These are phyloP conservation scores for Calonectria leucothoes DNA, from an alignment of 2,329 filamentous ascomycete species.

Conservation along the genomic window DNA sequence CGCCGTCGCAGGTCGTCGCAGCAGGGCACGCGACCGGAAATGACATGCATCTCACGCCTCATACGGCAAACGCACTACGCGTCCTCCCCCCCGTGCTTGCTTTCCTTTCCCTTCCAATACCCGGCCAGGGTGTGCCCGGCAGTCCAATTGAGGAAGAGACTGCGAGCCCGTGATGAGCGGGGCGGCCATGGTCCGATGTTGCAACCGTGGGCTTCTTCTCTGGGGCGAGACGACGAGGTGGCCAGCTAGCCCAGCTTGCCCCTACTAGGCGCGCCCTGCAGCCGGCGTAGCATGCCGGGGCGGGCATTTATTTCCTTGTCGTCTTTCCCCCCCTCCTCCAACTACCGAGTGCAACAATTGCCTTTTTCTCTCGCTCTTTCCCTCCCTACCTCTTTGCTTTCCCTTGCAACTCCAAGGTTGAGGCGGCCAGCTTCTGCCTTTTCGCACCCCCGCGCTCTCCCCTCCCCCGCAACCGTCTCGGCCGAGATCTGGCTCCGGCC, in stretches of 20 bases:
- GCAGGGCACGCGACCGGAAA: conserved; percentile 23
- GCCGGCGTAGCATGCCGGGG: not conserved
- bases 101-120: not conserved
- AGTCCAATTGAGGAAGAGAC: conserved; percentile 31
- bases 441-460: too few species aligned
- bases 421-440: not conserved
- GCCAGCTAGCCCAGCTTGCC: not conserved
- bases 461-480: not conserved
- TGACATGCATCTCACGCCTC: conserved; percentile 3
- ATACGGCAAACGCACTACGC: conserved; percentile 7
- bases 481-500: conserved; percentile 14
- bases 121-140: conserved; percentile 26
- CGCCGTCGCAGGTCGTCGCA: conserved; percentile 11
- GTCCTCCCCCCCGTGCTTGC: not conserved
- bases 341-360: conserved; percentile 8
- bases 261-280: not conserved
- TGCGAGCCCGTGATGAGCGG: conserved; percentile 21
- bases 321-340: not conserved
- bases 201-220: not conserved
- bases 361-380: too few species aligned
- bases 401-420: not conserved
- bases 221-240: not conserved
- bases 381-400: not conserved
- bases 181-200: conserved; percentile 31
- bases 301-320: not conserved